phyloP scores from a whole-genome alignment of 495 filamentous ascomycete species.

The Saxophila tyrrhenica region DNA sequence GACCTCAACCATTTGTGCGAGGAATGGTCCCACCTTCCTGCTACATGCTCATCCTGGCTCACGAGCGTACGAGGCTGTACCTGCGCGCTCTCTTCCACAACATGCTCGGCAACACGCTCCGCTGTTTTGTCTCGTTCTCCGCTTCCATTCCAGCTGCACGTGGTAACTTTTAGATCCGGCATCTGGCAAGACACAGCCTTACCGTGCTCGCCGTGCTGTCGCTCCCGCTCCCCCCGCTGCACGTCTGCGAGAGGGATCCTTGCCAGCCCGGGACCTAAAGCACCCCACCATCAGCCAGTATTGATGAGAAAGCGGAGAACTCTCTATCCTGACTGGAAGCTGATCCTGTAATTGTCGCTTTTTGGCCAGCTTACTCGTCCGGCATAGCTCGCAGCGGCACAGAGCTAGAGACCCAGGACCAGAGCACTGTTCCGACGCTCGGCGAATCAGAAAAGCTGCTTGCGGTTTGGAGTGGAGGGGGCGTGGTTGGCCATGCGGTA shows the following conservation, averaged over 20 bases:
- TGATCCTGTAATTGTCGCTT: too few species aligned
- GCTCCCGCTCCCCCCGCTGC: neutral
- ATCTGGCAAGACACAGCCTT: neutral
- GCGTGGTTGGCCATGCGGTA: too few species aligned
- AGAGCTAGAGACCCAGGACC: neutral
- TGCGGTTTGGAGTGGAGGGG: too few species aligned
- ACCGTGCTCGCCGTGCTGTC: neutral
- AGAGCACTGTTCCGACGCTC: neutral
- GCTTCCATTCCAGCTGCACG: neutral
- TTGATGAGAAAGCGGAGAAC: too few species aligned
- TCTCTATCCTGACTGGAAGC: too few species aligned
- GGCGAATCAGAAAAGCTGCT: neutral
- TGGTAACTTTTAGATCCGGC: neutral
- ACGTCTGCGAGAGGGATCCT: too few species aligned
- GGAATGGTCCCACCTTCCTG: too few species aligned
- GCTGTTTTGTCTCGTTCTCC: neutral
- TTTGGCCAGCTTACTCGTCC: neutral
- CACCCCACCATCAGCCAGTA: neutral
- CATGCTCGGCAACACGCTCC: too few species aligned
- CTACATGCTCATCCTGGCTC: too few species aligned
- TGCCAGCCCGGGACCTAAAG: neutral
- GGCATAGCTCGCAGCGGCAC: neutral
- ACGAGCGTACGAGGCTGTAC: too few species aligned
- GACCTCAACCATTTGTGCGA: neutral
- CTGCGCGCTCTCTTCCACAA: too few species aligned